phyloP scores from a whole-genome alignment of 2,329 filamentous ascomycete species.

The Claviceps capensis region DNA sequence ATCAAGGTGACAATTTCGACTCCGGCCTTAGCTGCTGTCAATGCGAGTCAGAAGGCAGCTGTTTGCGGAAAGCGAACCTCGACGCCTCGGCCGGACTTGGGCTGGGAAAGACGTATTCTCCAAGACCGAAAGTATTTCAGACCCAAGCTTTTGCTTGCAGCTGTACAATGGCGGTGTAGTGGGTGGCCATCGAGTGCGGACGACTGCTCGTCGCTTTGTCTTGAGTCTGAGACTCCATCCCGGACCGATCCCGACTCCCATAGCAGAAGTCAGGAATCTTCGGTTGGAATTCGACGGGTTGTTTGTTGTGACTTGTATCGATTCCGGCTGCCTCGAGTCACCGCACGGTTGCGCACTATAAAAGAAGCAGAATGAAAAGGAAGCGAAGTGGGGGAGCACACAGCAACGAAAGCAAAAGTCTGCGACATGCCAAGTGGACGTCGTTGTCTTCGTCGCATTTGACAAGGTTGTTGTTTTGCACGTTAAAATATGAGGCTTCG shows the following conservation, averaged over 20 bases:
- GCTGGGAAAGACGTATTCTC: neutral
- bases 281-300: neutral
- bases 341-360: too few relatives aligned
- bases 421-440: neutral
- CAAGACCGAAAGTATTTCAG: neutral
- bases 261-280: neutral
- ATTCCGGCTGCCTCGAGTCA: neutral
- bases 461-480: neutral
- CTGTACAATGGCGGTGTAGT: neutral
- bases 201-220: neutral
- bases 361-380: too few relatives aligned
- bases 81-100: neutral
- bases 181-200: neutral
- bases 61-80: neutral
- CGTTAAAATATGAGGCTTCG: too few relatives aligned
- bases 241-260: neutral
- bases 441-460: neutral
- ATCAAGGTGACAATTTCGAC: neutral
- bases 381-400: too few relatives aligned
- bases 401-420: neutral
- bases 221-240: neutral
- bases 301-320: neutral
- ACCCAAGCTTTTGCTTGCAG: neutral
- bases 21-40: neutral
- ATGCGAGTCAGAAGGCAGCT: neutral